Conservation (phyloP, 768 basidiomycete species). For the Suillus tomentosus region DNA sequence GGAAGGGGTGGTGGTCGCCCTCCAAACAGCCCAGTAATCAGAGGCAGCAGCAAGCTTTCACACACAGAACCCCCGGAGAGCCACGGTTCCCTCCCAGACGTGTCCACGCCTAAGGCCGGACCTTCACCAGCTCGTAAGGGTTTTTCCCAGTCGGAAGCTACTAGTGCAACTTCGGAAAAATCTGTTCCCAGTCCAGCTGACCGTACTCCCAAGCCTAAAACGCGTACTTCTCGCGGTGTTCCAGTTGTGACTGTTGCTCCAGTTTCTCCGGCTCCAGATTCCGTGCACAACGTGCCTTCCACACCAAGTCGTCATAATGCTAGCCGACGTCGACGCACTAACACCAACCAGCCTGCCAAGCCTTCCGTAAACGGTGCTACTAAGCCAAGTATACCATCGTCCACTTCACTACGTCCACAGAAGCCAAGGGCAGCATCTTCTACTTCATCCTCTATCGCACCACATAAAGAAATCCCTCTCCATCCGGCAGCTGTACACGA, state of each 20-base stretch:
- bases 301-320: conserved; percentile 44
- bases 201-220: conserved; percentile 26
- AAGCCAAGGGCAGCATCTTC: conserved; percentile 31
- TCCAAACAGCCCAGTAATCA: conserved; percentile 22
- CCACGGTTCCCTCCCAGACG: conserved; percentile 24
- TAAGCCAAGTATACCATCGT: conserved; percentile 23
- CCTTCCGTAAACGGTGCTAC: conserved; percentile 15
- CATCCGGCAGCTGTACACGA: conserved; percentile 45
- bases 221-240: conserved; percentile 22
- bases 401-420: conserved; percentile 34
- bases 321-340: conserved; percentile 53
- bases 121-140: conserved; percentile 21
- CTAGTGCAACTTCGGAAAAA: conserved; percentile 26
- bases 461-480: conserved; percentile 59
- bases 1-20: conserved; percentile 32
- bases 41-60: conserved; percentile 23
- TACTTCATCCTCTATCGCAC: conserved; percentile 27
- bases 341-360: conserved; percentile 41
- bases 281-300: conserved; percentile 27
- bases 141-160: conserved; percentile 18
- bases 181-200: conserved; percentile 23
- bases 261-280: conserved; percentile 22
- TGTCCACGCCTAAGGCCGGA: conserved; percentile 16
- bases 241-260: conserved; percentile 26
- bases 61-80: conserved; percentile 22